phyloP scores from a whole-genome alignment of 2,329 filamentous ascomycete species.

The Aspergillus quadricinctus region DNA sequence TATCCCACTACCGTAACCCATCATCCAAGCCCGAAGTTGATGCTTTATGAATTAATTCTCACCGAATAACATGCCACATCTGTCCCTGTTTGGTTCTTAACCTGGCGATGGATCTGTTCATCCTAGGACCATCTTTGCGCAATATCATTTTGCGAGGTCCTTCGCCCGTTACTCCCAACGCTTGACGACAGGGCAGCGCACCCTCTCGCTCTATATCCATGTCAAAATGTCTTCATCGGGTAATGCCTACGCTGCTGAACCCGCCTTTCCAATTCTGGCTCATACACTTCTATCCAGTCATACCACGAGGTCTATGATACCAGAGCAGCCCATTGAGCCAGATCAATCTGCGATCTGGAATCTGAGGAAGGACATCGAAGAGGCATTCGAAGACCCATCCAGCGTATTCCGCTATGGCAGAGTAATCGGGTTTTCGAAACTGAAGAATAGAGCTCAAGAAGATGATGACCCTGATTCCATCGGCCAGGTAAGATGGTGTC shows the following conservation, averaged over 20 bases:
- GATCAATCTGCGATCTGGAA: conserved; percentile 19
- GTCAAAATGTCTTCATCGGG: conserved; percentile 12
- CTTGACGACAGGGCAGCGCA: background rate
- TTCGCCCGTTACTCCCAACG: background rate
- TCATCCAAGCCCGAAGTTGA: background rate
- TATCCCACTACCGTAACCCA: background rate
- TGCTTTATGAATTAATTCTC: background rate
- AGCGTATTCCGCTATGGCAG: conserved; percentile 25
- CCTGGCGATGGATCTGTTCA: background rate
- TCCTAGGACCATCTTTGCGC: background rate
- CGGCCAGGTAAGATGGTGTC: conserved; percentile 28
- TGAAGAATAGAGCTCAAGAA: conserved; percentile 19
- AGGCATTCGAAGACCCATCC: conserved; percentile 13
- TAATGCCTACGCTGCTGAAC: conserved; percentile 24
- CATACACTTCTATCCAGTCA: conserved; percentile 22
- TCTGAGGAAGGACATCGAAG: conserved; percentile 20
- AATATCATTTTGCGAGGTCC: background rate
- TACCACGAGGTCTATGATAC: background rate
- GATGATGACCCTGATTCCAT: conserved; percentile 24
- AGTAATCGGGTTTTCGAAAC: conserved; percentile 31
- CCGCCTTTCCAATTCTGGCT: conserved; percentile 30
- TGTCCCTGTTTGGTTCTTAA: background rate
- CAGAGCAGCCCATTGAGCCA: background rate
- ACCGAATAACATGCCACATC: background rate
- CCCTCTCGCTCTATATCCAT: background rate